Conservation (phyloP, 495 filamentous ascomycete genomes). For the Lepidopterella palustris region DNA sequence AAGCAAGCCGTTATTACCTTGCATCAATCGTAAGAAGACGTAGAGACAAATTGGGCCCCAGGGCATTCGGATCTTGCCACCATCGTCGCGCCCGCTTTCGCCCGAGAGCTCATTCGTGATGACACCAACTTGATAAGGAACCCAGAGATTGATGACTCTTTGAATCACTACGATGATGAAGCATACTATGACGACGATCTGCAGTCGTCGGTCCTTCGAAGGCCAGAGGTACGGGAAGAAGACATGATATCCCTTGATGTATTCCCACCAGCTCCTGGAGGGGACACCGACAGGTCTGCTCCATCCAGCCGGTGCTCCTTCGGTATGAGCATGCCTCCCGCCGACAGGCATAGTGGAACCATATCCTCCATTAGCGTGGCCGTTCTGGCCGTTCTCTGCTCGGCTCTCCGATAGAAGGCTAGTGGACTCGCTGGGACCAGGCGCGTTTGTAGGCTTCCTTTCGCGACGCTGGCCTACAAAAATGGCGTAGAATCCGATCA, state of each 20-base stretch:
- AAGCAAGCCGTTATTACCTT: constrained; percentile 80
- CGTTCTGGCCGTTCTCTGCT: constrained; percentile 43
- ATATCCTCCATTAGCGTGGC: constrained; percentile 44
- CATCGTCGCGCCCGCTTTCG: constrained; percentile 36
- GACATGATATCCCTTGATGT: constrained; percentile 75
- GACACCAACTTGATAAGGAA: constrained; percentile 65
- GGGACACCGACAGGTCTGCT: constrained; percentile 59
- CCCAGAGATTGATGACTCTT: constrained; percentile 71
- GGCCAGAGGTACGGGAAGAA: constrained; percentile 97
- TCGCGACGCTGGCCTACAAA: constrained; percentile 40
- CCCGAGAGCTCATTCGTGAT: constrained; percentile 63
- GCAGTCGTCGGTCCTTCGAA: constrained; percentile 61
- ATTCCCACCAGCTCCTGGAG: constrained; percentile 80
- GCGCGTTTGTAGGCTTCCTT: constrained; percentile 32
- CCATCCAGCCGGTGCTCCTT: constrained; percentile 49
- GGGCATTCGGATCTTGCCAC: constrained; percentile 43
- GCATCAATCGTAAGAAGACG: constrained; percentile 74
- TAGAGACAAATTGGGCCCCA: constrained; percentile 71
- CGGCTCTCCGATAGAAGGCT: constrained; percentile 40
- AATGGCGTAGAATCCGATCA: constrained; percentile 54
- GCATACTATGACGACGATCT: constrained; percentile 72
- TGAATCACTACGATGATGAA: constrained; percentile 69
- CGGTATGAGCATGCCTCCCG: constrained; percentile 35
- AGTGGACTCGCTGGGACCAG: constrained; percentile 48
- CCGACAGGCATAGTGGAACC: constrained; percentile 41